These are phyloP conservation scores for Corylus avellana DNA, from an alignment of 306 rosid species.

Conservation along the genomic window DNA sequence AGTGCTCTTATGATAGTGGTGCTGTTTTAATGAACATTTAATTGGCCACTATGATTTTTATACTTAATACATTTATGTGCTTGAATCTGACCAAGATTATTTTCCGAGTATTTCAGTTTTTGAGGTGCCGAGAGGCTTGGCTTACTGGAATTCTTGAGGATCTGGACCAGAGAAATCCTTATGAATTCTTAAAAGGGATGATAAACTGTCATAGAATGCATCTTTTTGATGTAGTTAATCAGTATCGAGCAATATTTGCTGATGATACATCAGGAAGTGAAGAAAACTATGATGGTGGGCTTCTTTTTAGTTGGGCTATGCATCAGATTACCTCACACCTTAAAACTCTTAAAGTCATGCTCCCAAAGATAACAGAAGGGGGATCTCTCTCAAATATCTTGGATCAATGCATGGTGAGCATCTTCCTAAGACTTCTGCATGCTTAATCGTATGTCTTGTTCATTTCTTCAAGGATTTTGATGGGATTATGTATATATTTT, in stretches of 20 bases:
- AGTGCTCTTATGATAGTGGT: not conserved
- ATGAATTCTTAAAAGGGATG: slow-evolving; percentile 89
- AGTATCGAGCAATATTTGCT: slow-evolving; percentile 96
- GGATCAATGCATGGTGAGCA: slow-evolving; percentile 96
- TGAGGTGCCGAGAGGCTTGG: slow-evolving; percentile 98
- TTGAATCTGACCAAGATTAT: slow-evolving; percentile 27
- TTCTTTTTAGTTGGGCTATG: slow-evolving; percentile 99
- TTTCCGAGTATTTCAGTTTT: slow-evolving; percentile 57
- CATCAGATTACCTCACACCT: slow-evolving; percentile 90
- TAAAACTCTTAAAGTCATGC: slow-evolving; percentile 77
- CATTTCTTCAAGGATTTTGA: not conserved
- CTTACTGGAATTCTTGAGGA: slow-evolving; percentile 94
- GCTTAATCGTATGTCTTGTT: not conserved
- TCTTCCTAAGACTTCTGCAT: slow-evolving; percentile 14
- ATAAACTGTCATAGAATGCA: slow-evolving; percentile 92
- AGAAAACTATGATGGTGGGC: slow-evolving; percentile 95
- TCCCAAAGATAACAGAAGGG: slow-evolving; percentile 94
- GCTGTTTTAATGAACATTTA: slow-evolving; percentile 1
- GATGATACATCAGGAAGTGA: slow-evolving; percentile 98
- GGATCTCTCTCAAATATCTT: slow-evolving; percentile 90
- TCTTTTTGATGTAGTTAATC: slow-evolving; percentile 98
- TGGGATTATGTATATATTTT: not conserved
- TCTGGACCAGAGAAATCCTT: slow-evolving; percentile 83
- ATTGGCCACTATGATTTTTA: slow-evolving; percentile 21
- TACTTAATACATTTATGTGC: slow-evolving; percentile 3